Evolutionary conservation across 2,329 filamentous ascomycete species (phyloP).

Genomic region (Scortechinia acanthostroma): DNA sequence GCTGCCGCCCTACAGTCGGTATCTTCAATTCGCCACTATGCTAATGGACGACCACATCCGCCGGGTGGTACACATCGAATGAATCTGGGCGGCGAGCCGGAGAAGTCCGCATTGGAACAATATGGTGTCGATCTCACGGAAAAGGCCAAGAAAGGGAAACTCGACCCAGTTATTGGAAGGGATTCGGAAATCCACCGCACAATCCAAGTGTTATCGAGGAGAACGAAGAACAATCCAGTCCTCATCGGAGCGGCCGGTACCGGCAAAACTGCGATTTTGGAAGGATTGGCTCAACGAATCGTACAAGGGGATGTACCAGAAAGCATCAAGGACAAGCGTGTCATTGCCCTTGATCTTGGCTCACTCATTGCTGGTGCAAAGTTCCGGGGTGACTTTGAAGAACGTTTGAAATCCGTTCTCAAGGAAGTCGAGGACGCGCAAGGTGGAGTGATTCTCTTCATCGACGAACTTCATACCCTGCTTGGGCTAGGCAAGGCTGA

Average conservation of each 20-base stretch:
- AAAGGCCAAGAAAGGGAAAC: slow-evolving; percentile 76
- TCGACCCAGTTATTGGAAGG: slow-evolving; percentile 92
- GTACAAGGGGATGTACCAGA: slow-evolving; percentile 89
- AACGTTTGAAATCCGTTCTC: slow-evolving; percentile 81
- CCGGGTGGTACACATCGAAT: slow-evolving; percentile 90
- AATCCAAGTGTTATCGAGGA: slow-evolving; percentile 83
- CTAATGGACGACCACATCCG: slow-evolving; percentile 73
- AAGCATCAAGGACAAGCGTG: slow-evolving; percentile 88
- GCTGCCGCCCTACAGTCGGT: slow-evolving; percentile 24
- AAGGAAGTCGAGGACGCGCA: slow-evolving; percentile 85
- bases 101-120: slow-evolving; percentile 84
- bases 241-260: slow-evolving; percentile 87
- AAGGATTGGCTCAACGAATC: slow-evolving; percentile 84
- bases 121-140: slow-evolving; percentile 87
- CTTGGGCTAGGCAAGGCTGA: slow-evolving; percentile 90
- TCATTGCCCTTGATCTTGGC: slow-evolving; percentile 81
- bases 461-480: slow-evolving; percentile 87
- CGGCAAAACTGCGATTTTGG: slow-evolving; percentile 87
- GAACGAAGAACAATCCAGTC: slow-evolving; percentile 94
- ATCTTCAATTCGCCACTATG: slow-evolving; percentile 41
- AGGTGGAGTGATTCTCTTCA: slow-evolving; percentile 85
- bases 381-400: slow-evolving; percentile 92
- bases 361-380: slow-evolving; percentile 92
- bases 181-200: slow-evolving; percentile 88
- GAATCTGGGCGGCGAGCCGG: slow-evolving; percentile 69